A percentile compares a stretch with the other conserved stretches of the same genome.
Conservation (phyloP, 2,329 filamentous ascomycete species). For the Chaetomium olivaceum region DNA sequence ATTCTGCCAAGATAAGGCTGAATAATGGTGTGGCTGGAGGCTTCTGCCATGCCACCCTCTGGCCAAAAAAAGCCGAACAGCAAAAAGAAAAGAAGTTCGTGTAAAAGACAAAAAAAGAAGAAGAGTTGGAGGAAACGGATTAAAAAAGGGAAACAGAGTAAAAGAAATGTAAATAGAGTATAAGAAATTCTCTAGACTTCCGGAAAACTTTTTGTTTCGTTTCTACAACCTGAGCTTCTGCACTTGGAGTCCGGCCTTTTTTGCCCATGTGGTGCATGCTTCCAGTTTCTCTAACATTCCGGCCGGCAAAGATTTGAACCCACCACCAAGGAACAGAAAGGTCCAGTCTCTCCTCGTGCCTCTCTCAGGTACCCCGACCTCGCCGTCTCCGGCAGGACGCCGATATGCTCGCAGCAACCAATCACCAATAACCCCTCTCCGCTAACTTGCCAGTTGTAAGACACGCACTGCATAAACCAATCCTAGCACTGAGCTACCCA, state of each 20-base stretch:
- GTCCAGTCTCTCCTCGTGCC: too few species aligned
- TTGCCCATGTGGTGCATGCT: neutral
- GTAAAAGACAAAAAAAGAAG: too few species aligned
- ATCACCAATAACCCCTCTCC: neutral
- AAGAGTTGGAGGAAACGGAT: too few species aligned
- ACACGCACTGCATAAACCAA: constrained; percentile 15
- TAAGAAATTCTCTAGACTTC: too few species aligned
- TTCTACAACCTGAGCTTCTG: too few species aligned
- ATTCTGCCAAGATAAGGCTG: constrained; percentile 23
- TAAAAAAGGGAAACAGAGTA: too few species aligned
- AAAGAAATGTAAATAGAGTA: too few species aligned
- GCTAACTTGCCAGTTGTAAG: constrained; percentile 6
- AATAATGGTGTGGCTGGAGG: constrained; percentile 31
- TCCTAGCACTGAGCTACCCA: neutral
- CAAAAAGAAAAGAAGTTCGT: too few species aligned
- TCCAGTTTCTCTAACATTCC: neutral
- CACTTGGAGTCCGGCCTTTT: too few species aligned
- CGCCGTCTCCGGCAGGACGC: neutral
- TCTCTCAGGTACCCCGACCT: neutral
- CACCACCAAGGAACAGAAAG: neutral
- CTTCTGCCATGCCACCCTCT: constrained; percentile 21
- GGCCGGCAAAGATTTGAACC: neutral
- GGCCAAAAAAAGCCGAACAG: too few species aligned
- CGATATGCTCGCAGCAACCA: neutral
- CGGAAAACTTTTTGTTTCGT: too few species aligned